A percentile compares a stretch with the other conserved stretches of the same genome.
Evolutionary conservation across 2,329 filamentous ascomycete species (phyloP).

Genomic region (Fusarium sp.): DNA sequence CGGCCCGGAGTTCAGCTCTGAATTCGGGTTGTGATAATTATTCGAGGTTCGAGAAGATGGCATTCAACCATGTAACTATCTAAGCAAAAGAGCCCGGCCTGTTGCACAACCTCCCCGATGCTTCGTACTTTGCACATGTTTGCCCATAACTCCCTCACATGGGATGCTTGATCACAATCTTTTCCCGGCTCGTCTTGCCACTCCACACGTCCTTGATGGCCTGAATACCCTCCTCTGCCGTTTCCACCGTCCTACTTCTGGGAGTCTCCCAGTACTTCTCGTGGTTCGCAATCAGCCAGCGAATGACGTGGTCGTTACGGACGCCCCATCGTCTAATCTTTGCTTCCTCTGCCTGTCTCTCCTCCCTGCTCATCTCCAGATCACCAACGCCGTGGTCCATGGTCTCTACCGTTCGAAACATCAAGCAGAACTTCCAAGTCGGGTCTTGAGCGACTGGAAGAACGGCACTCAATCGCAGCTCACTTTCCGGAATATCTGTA

Average conservation of each 20-base stretch:
- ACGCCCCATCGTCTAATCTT: conserved; percentile 1
- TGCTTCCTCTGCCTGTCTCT: conserved; percentile 4
- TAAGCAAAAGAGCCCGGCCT: too few relatives aligned
- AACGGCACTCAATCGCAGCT: background rate
- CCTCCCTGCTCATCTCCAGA: background rate
- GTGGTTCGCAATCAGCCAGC: conserved; percentile 9
- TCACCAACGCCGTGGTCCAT: conserved; percentile 4
- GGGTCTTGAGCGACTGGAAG: background rate
- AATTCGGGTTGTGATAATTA: too few relatives aligned
- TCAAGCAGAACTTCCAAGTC: conserved; percentile 1
- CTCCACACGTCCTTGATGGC: conserved; percentile 1
- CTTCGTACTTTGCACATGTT: too few relatives aligned
- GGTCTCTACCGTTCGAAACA: conserved; percentile 6
- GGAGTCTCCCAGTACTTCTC: conserved; percentile 1
- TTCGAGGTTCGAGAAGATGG: too few relatives aligned
- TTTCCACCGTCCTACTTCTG: background rate
- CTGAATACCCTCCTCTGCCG: conserved; percentile 2
- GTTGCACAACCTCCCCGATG: too few relatives aligned
- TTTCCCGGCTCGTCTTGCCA: conserved; percentile 8
- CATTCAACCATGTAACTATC: too few relatives aligned
- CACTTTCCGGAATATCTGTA: background rate
- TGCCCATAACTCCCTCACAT: background rate
- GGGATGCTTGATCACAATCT: conserved; percentile 1
- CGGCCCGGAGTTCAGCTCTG: too few relatives aligned
- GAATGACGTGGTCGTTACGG: background rate